phyloP scores from a whole-genome alignment of 1,284 basidiomycete genomes.

The Ganoderma multipileum region DNA sequence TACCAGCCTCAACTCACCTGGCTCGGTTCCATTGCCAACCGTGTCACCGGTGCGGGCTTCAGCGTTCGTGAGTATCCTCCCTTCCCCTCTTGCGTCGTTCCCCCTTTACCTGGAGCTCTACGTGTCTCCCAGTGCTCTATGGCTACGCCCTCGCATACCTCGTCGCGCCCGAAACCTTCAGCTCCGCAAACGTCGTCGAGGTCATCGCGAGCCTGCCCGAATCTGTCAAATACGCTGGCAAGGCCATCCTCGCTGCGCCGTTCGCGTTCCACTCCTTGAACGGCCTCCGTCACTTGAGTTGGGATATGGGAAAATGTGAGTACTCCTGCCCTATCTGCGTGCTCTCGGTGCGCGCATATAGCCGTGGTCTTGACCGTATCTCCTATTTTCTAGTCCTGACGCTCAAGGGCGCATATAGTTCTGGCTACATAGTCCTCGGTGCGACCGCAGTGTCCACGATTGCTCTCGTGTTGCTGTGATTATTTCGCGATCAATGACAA shows the following conservation, averaged over 20 bases:
- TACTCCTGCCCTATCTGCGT: slow-evolving; percentile 29
- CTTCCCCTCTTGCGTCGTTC: neutral
- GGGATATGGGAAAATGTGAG: slow-evolving; percentile 93
- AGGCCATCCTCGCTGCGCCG: slow-evolving; percentile 81
- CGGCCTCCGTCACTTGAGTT: slow-evolving; percentile 89
- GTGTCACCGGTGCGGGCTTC: slow-evolving; percentile 83
- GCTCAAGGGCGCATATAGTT: slow-evolving; percentile 79
- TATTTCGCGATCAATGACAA: neutral
- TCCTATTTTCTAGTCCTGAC: slow-evolving; percentile 59
- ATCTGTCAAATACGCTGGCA: slow-evolving; percentile 77
- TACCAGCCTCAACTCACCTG: slow-evolving; percentile 97
- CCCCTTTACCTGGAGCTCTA: neutral
- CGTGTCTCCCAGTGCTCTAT: slow-evolving; percentile 74
- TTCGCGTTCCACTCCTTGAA: slow-evolving; percentile 94
- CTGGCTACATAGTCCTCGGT: slow-evolving; percentile 88
- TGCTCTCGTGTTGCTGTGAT: slow-evolving; percentile 47
- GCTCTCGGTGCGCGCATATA: no score
- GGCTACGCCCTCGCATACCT: slow-evolving; percentile 90
- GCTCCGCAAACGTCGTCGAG: slow-evolving; percentile 81
- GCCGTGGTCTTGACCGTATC: neutral
- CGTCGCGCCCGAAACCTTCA: slow-evolving; percentile 81
- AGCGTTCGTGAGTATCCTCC: slow-evolving; percentile 70
- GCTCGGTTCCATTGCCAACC: slow-evolving; percentile 86
- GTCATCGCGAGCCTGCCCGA: slow-evolving; percentile 74
- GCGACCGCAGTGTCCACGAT: slow-evolving; percentile 80